phyloP scores from a whole-genome alignment of 2,329 filamentous ascomycete species.

The Aspergillus uvarum region DNA sequence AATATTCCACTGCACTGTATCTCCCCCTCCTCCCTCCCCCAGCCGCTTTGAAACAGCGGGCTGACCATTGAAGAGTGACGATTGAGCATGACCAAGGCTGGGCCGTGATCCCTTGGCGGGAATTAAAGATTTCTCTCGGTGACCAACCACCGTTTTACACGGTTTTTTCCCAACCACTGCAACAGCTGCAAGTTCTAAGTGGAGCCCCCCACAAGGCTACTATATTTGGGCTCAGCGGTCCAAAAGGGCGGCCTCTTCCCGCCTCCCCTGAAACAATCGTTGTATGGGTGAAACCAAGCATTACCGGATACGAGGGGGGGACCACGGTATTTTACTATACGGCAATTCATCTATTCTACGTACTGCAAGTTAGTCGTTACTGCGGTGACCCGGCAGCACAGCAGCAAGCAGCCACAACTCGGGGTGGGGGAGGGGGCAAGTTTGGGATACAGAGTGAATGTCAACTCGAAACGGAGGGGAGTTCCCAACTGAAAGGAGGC shows the following conservation, averaged over 20 bases:
- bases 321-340: neutral
- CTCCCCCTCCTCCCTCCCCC: neutral
- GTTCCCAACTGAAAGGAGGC: no score
- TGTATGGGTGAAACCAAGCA: neutral
- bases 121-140: slow-evolving; percentile 18
- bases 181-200: neutral
- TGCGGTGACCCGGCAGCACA: neutral
- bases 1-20: neutral
- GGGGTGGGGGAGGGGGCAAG: neutral
- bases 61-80: slow-evolving; percentile 3
- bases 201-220: slow-evolving; percentile 14
- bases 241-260: slow-evolving; percentile 11
- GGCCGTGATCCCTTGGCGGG: slow-evolving; percentile 14
- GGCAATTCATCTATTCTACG: neutral
- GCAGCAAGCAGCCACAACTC: neutral
- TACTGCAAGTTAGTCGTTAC: neutral
- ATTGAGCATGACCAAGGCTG: slow-evolving; percentile 7
- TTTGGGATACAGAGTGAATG: neutral
- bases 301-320: neutral
- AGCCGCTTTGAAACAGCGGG: slow-evolving; percentile 13
- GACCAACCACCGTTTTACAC: slow-evolving; percentile 23
- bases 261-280: slow-evolving; percentile 22
- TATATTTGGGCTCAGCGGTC: slow-evolving; percentile 23
- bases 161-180: neutral
- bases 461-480: neutral